Base-by-base conservation (phyloP, 192 early-diverging fungal species). In the Backusella westeae region DNA sequence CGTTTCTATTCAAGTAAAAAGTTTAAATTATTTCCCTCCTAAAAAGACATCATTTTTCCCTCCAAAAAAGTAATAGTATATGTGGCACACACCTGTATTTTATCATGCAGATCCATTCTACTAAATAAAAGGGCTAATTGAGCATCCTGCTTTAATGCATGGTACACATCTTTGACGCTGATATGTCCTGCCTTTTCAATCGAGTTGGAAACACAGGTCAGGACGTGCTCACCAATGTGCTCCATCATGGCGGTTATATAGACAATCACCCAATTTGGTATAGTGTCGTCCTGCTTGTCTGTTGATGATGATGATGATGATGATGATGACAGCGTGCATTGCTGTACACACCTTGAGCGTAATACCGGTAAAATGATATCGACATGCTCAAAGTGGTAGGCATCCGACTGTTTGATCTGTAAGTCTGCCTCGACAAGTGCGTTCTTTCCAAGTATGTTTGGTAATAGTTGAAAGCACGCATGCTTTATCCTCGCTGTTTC, bases 391-490 rank as follows among this genome's bases (percentile, higher is more conserved):
- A 80, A 69, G 34, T 79, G 81, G 35, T 84, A 85, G 38, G 78
- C 81, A 67, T 86, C 83, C 0, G 82, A 71, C 77, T 86, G 87
- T 14, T 90, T 90, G 4, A 88, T 78, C 71, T 90, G 87, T 10
- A 90, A 76, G 67, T 90, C 89, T 9, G 89, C 87, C 72, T 90
- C 89, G 10, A 87, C 83, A 52, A 90, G 83, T 26, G 89, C 85
- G 71, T 88, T 87, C 75, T 90, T 90, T 35, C 89, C 89, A 1
- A 90, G 85, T 1, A 80, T 82, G 17, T 87, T 83, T 8, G 89
- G 85, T 69, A 90, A 78, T 21, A 84, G 77, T 34, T 80, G 75
- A 34, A 79, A 78, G 19, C 87, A 84, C 1, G 86, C 68, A n/a
- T 76, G 34, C 66, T 90, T 90, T 68, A 90, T 49, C 17, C 46